phyloP scores from a whole-genome alignment of 2,329 filamentous ascomycete species.

The Davidsoniella eucalypti region DNA sequence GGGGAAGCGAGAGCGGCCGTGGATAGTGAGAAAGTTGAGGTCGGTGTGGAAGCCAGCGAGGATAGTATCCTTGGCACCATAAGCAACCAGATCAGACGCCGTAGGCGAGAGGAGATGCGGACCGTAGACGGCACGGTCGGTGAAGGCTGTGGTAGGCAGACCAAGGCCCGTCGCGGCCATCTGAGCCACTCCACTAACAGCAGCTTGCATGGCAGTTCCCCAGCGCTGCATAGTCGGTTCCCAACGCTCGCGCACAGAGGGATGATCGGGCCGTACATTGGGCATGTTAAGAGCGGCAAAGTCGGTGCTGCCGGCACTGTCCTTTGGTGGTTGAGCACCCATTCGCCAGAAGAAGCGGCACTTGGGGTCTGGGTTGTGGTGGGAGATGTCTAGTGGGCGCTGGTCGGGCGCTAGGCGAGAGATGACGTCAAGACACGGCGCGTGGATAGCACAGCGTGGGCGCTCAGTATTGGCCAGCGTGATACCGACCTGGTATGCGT shows the following conservation, averaged over 20 bases:
- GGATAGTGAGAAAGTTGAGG: conserved; percentile 48
- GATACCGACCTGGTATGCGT: conserved; percentile 44
- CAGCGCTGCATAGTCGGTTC: conserved; percentile 37
- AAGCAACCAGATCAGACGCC: conserved; percentile 38
- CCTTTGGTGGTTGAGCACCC: conserved; percentile 30
- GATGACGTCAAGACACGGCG: conserved; percentile 42
- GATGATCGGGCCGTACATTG: conserved; percentile 36
- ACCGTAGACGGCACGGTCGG: conserved; percentile 38
- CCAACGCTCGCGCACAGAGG: conserved; percentile 34
- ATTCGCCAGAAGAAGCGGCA: conserved; percentile 49
- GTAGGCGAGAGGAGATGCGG: conserved; percentile 45
- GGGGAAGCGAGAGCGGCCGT: conserved; percentile 44
- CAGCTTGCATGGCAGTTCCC: conserved; percentile 43
- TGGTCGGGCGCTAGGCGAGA: conserved; percentile 35
- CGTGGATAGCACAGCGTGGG: conserved; percentile 46
- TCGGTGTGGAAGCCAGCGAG: conserved; percentile 48
- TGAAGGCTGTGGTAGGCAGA: conserved; percentile 35
- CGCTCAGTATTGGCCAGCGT: conserved; percentile 47
- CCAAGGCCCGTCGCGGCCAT: conserved; percentile 42
- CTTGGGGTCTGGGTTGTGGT: conserved; percentile 41
- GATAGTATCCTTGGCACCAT: conserved; percentile 38
- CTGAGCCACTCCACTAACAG: conserved; percentile 38
- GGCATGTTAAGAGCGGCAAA: conserved; percentile 39
- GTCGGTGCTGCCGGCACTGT: conserved; percentile 27
- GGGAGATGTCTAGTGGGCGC: conserved; percentile 40